Evolutionary conservation across 2,329 filamentous ascomycete genomes (phyloP).

Genomic region (Drechslera avenae): DNA sequence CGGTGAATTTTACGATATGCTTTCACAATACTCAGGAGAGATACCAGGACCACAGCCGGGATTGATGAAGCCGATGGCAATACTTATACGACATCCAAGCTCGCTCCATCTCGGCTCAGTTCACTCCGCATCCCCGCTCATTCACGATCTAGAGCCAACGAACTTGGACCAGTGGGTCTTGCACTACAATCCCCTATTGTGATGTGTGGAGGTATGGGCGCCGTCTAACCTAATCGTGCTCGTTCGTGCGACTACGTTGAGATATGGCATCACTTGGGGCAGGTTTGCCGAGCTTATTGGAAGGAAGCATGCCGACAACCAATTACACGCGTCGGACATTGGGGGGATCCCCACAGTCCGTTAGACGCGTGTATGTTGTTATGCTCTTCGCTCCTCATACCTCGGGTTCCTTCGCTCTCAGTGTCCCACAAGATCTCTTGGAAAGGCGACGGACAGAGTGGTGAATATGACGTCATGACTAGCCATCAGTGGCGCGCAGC

Average conservation of each 20-base stretch:
- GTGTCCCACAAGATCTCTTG: constrained; percentile 12
- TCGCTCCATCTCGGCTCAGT: neutral
- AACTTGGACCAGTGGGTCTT: neutral
- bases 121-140: neutral
- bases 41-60: neutral
- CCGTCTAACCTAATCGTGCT: constrained; percentile 1
- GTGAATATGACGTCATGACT: neutral
- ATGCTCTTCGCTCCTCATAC: constrained; percentile 15
- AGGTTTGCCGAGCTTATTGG: constrained; percentile 24
- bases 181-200: neutral
- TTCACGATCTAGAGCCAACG: neutral
- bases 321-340: constrained; percentile 9
- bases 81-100: constrained; percentile 10
- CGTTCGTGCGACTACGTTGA: constrained; percentile 7
- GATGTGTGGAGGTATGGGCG: constrained; percentile 8
- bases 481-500: neutral
- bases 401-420: constrained; percentile 7
- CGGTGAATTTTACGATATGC: neutral
- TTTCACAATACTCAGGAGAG: neutral
- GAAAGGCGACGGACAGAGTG: too few relatives aligned
- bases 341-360: constrained; percentile 19
- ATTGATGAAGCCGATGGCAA: neutral
- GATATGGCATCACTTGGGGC: constrained; percentile 4
- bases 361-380: constrained; percentile 17
- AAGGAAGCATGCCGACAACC: constrained; percentile 15